Conservation (phyloP, 2,329 filamentous ascomycete genomes). For the Botrytis fragariae region DNA sequence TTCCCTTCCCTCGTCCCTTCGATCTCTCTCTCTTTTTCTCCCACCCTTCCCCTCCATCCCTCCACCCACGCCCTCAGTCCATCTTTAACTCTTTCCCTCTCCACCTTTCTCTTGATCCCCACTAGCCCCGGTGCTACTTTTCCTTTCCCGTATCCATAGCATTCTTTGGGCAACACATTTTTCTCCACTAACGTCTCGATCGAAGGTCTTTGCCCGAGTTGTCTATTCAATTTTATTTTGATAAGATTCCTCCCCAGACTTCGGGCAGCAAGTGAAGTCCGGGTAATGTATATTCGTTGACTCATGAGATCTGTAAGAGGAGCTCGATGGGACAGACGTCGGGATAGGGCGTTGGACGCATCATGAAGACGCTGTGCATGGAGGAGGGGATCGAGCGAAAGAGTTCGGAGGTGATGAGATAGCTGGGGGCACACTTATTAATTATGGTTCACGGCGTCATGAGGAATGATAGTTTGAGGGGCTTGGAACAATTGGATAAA, state of each 20-base stretch:
- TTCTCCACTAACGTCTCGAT: constrained; percentile 59
- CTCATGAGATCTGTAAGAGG: constrained; percentile 60
- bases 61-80: constrained; percentile 63
- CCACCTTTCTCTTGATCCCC: constrained; percentile 60
- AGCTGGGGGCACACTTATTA: constrained; percentile 29
- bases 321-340: constrained; percentile 57
- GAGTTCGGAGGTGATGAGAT: constrained; percentile 55
- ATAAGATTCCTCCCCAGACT: constrained; percentile 62
- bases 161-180: constrained; percentile 64
- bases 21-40: constrained; percentile 47
- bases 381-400: constrained; percentile 64
- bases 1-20: constrained; percentile 23
- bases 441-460: not conserved
- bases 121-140: constrained; percentile 57
- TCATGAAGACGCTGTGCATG: constrained; percentile 60
- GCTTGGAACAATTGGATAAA: not conserved
- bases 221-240: constrained; percentile 61
- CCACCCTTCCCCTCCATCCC: constrained; percentile 40
- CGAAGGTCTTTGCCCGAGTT: constrained; percentile 58
- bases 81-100: constrained; percentile 67
- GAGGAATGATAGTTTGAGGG: too few relatives aligned
- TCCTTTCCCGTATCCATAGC: constrained; percentile 45
- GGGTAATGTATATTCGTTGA: constrained; percentile 64
- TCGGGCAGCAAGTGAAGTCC: constrained; percentile 63
- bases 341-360: constrained; percentile 53